Evolutionary conservation across 306 rosid species (phyloP), one percentile per base, ranked within the genome.

Genomic region (Glycyrrhiza uralensis): DNA sequence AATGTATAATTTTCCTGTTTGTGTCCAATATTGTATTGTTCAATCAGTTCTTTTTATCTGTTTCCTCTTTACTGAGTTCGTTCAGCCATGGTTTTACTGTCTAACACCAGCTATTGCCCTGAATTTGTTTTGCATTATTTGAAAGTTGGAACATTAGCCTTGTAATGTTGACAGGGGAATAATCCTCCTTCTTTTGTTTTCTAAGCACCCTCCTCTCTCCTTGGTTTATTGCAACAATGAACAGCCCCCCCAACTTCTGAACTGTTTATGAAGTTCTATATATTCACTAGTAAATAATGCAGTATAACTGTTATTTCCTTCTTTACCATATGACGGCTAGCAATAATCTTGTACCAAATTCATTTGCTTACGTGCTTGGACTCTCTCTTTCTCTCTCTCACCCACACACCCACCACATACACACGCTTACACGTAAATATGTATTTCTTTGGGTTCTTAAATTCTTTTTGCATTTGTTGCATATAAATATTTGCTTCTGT

Each of bases 1-100:
- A 51, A 32, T 73, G 12, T 74, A 30, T 35, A 17, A 7, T 63
- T 49, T 62, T 8, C 12, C 63, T 64, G 18, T 52, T 64, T 75
- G 9, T 50, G 30, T 15, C 47, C 56, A 29, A 5, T 59, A 24
- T 38, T 45, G 18, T 17, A 42, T 65, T 62, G 38, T 23, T 67
- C 8, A 46, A 52, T 23, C 24, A 11, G 14, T 23, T 60, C 13
- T 76, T 49, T 2, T 35, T 33, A 7, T 32, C 29, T 58, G 38
- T 72, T 63, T 63, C 42, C 32, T 15, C 54, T 9, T 45, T 42
- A 38, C 12, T n/a, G n/a, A n/a, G n/a, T n/a, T n/a, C n/a, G n/a
- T n/a, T n/a, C n/a, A n/a, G n/a, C n/a, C n/a, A n/a, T n/a, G n/a
- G n/a, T n/a, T n/a, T n/a, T n/a, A n/a, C n/a, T n/a, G n/a, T n/a